Conservation (phyloP, 352 stramenopile genomes). For the Phytophthora pistaciae region DNA sequence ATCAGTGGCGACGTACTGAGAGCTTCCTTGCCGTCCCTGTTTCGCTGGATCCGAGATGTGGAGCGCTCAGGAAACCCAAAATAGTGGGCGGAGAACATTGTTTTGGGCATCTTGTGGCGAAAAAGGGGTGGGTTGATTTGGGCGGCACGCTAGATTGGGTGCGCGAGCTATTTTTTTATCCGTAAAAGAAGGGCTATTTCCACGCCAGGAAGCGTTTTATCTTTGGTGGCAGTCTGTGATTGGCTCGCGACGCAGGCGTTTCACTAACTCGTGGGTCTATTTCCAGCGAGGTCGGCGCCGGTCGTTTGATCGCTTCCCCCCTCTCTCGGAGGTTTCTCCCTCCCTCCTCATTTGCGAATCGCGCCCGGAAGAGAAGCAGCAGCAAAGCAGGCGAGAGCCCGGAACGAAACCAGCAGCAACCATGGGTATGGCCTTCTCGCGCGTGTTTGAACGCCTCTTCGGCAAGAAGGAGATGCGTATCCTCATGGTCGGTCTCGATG, state of each 20-base stretch:
- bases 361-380: conserved; percentile 40
- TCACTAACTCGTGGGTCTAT: conserved; percentile 37
- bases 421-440: conserved; percentile 99
- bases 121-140: background rate
- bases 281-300: conserved; percentile 17
- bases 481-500: conserved; percentile 99
- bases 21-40: background rate
- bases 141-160: conserved; percentile 6
- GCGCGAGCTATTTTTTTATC: background rate
- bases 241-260: conserved; percentile 34
- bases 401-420: conserved; percentile 40
- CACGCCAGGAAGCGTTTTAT: conserved; percentile 1
- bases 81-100: background rate
- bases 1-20: conserved; percentile 24
- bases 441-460: conserved; percentile 98
- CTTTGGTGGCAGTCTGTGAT: conserved; percentile 53
- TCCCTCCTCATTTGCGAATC: conserved; percentile 64
- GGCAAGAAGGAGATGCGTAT: conserved; percentile 99
- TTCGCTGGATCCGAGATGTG: conserved; percentile 1
- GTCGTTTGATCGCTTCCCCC: conserved; percentile 34
- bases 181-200: conserved; percentile 30
- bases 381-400: conserved; percentile 17
- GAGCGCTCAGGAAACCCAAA: background rate
- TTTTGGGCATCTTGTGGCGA: background rate
- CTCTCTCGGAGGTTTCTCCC: conserved; percentile 25